Conservation (phyloP, 1,284 basidiomycete species). For the Coniophora puteana region DNA sequence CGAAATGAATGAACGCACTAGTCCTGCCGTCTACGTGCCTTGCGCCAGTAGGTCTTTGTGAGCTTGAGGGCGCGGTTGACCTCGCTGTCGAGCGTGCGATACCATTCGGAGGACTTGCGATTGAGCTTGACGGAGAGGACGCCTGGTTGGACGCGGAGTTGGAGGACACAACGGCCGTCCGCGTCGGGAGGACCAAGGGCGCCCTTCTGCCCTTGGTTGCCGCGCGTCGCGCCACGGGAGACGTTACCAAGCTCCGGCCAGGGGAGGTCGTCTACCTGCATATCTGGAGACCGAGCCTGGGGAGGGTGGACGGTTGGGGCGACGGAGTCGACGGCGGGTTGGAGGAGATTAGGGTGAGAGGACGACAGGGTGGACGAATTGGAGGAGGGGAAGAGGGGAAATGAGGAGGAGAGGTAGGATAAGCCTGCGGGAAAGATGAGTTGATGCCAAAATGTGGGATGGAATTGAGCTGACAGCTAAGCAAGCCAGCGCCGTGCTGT, state of each 20-base stretch:
- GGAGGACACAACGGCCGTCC: constrained; percentile 66
- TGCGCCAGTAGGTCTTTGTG: constrained; percentile 80
- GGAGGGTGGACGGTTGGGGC: constrained; percentile 30
- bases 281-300: too few relatives aligned
- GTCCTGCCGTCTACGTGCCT: constrained; percentile 70
- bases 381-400: constrained; percentile 12
- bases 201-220: constrained; percentile 80
- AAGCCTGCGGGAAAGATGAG: not conserved
- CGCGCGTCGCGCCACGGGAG: constrained; percentile 75
- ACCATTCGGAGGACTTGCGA: constrained; percentile 73
- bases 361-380: constrained; percentile 16
- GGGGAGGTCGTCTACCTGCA: constrained; percentile 68
- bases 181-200: constrained; percentile 63
- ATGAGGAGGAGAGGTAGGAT: not conserved
- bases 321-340: constrained; percentile 11
- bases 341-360: constrained; percentile 14
- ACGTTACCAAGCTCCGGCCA: constrained; percentile 83
- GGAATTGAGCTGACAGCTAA: too few relatives aligned
- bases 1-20: constrained; percentile 46
- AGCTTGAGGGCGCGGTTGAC: constrained; percentile 75
- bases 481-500: too few relatives aligned
- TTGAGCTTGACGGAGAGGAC: constrained; percentile 72
- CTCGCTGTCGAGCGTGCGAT: constrained; percentile 67
- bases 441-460: too few relatives aligned
- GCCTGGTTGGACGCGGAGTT: constrained; percentile 75